Base-by-base conservation (phyloP, 2,329 filamentous ascomycete genomes). In the Pestalotiopsis sp. region DNA sequence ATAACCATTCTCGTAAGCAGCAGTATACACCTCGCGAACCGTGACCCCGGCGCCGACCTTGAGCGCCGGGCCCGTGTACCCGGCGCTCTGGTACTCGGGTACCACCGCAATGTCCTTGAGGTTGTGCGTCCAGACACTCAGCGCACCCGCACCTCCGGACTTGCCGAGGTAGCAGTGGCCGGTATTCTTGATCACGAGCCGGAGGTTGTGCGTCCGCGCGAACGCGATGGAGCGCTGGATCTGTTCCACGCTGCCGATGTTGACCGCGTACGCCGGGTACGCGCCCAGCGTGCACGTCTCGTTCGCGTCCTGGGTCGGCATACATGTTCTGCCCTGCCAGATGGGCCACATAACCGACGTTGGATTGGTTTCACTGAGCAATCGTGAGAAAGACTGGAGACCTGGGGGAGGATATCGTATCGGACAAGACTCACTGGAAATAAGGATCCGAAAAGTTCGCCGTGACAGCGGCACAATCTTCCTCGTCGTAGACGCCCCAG, bases 41-140 rank as follows among this genome's bases (percentile, higher is more conserved):
- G 87, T 81, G 9, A 90, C 84, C 59, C 88, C 88, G 9, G 85
- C 81, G 2, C 86, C 87, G 14, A 88, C 78, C 74, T 87, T 89
- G 71, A 89, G 81, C 0, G 87, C 88, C 3, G 45, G 45, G 6
- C 45, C 45, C 3, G 45, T 52, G 4, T 52, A 52, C 9, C 4
- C 17, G 7, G n/a, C 4, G 45, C 17, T 52, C 2, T 7, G 20
- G 17, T 52, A 83, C 38, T 76, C 73, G 11, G 73, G 69, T 41
- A 77, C 72, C 69, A 80, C 80, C 36, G 73, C 66, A 40, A 80
- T 76, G 58, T 74, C 71, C 64, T 81, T 79, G 41, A 82, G 71
- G 23, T 78, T 73, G 69, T 81, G 80, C 23, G 79, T 82, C 77
- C 79, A 81, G 57, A 82, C 75, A 56, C 76, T 78, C 57, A 83